Conservation (phyloP, 345 rosid genomes). For the Gossypium stocksii region DNA sequence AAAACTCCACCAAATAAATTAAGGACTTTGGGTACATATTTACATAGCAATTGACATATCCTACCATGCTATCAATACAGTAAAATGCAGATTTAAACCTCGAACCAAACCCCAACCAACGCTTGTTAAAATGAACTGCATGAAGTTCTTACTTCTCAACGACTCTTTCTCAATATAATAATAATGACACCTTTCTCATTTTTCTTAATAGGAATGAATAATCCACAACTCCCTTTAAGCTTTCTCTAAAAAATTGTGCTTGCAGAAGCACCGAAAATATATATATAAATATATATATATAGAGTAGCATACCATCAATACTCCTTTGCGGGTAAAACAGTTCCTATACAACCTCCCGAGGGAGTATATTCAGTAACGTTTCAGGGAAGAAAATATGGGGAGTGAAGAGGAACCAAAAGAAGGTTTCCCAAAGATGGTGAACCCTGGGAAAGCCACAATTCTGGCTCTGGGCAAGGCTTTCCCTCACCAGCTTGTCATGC, state of each 20-base stretch:
- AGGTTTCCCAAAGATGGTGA: conserved; percentile 3
- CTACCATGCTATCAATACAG: not conserved
- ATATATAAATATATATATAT: conserved; percentile 40
- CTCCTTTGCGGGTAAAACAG: conserved; percentile 14
- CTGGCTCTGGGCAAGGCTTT: conserved; percentile 51
- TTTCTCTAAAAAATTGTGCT: not conserved
- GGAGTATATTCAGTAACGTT: not conserved
- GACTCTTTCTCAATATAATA: not conserved
- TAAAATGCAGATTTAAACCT: not conserved
- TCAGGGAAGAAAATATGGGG: conserved; percentile 5
- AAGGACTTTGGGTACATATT: not conserved
- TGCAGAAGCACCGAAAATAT: conserved; percentile 11
- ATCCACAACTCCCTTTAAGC: not conserved
- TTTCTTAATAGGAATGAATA: conserved; percentile 1
- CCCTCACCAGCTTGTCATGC: conserved; percentile 96
- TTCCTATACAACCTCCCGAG: too few species aligned
- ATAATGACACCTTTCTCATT: conserved; percentile 1
- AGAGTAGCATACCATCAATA: not conserved
- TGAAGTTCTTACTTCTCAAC: conserved; percentile 12
- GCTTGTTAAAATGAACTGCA: not conserved
- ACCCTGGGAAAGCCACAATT: not conserved
- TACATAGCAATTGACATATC: too few species aligned
- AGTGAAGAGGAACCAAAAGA: not conserved
- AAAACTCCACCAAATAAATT: not conserved
- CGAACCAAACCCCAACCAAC: conserved; percentile 8